These are phyloP conservation scores for Cardamine chenopodiifolia DNA, from an alignment of 345 rosid species.

Conservation along the genomic window DNA sequence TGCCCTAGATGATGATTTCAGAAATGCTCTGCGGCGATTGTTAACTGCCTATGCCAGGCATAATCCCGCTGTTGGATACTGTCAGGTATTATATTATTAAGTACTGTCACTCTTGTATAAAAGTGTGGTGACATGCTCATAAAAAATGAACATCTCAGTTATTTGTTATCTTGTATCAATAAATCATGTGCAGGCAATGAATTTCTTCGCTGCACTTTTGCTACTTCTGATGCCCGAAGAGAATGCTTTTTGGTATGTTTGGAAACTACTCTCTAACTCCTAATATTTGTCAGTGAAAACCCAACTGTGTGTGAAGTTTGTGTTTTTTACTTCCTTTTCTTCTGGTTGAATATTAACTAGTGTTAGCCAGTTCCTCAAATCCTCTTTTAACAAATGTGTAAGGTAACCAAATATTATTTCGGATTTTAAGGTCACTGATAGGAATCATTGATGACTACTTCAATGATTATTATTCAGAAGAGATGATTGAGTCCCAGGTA, in stretches of 20 bases:
- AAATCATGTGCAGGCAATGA: constrained; percentile 77
- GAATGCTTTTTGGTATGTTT: constrained; percentile 92
- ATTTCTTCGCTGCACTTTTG: constrained; percentile 93
- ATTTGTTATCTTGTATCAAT: constrained; percentile 9
- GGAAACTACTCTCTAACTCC: constrained; percentile 24
- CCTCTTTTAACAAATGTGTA: neutral
- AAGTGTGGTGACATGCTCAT: constrained; percentile 14
- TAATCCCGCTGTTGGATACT: constrained; percentile 96
- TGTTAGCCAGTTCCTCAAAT: constrained; percentile 9
- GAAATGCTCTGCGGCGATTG: constrained; percentile 95
- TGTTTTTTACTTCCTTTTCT: constrained; percentile 18
- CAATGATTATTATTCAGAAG: constrained; percentile 93
- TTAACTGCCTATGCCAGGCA: constrained; percentile 98
- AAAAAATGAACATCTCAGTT: constrained; percentile 11
- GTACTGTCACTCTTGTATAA: constrained; percentile 2
- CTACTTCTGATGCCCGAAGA: constrained; percentile 98
- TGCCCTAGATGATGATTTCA: constrained; percentile 88
- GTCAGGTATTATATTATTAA: constrained; percentile 65
- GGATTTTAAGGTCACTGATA: constrained; percentile 67
- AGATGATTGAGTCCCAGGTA: constrained; percentile 99
- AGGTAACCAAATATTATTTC: constrained; percentile 14
- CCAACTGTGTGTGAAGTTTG: constrained; percentile 8
- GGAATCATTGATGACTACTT: constrained; percentile 95
- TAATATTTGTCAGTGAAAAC: constrained; percentile 14
- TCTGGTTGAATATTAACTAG: constrained; percentile 6